Conservation (phyloP, 2,329 filamentous ascomycete species). For the Fusarium pseudocircinatum region DNA sequence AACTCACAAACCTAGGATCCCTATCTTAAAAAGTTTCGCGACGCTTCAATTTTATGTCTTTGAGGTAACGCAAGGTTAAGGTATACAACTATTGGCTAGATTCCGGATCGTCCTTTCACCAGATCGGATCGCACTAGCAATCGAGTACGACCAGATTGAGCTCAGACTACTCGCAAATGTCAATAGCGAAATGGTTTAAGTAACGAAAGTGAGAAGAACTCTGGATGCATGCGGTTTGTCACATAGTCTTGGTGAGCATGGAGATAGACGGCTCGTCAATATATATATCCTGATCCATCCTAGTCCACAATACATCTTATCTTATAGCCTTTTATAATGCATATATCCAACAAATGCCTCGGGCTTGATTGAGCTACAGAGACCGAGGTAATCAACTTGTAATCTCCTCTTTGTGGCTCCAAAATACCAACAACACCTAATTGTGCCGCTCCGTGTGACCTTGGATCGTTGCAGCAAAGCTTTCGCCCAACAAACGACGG, state of each 20-base stretch:
- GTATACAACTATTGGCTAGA: neutral
- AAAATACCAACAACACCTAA: neutral
- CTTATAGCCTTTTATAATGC: neutral
- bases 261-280: neutral
- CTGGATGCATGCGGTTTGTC: neutral
- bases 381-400: neutral
- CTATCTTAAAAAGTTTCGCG: neutral
- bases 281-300: neutral
- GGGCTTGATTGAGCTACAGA: no score
- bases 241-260: neutral
- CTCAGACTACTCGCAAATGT: neutral
- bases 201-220: neutral
- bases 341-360: neutral
- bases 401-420: neutral
- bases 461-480: neutral
- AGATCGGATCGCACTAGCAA: neutral
- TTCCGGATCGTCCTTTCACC: neutral
- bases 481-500: slow-evolving; percentile 28
- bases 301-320: neutral
- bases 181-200: neutral
- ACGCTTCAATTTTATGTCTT: no score
- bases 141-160: neutral
- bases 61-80: neutral
- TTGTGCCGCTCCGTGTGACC: neutral
- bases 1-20: neutral